Evolutionary conservation across 2,329 filamentous ascomycete species (phyloP).

Genomic region (Penicillium sp.): DNA sequence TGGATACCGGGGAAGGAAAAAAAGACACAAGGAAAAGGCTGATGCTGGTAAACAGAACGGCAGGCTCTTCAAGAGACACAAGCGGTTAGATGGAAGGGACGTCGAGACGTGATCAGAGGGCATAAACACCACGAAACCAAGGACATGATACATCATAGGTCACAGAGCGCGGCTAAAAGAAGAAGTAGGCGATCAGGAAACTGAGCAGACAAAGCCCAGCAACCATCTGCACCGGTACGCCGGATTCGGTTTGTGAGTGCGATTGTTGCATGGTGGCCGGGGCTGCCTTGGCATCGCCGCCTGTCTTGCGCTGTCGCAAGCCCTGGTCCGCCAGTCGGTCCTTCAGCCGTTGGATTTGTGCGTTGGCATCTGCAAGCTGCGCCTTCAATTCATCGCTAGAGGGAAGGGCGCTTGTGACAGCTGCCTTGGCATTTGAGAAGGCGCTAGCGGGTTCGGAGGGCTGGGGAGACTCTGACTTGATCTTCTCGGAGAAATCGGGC

Average conservation of each 20-base stretch:
- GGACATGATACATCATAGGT: conserved; percentile 8
- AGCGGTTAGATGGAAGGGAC: conserved; percentile 23
- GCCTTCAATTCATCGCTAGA: conserved; percentile 68
- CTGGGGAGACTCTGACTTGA: conserved; percentile 46
- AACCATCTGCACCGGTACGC: conserved; percentile 84
- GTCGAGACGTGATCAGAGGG: conserved; percentile 31
- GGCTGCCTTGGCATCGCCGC: conserved; percentile 56
- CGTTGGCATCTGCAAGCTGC: conserved; percentile 76
- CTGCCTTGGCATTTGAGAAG: conserved; percentile 45
- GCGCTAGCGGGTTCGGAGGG: conserved; percentile 37
- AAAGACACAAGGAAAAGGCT: conserved; percentile 27
- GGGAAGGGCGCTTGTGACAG: conserved; percentile 54
- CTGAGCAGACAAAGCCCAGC: conserved; percentile 83
- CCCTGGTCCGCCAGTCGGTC: conserved; percentile 68
- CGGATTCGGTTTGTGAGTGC: conserved; percentile 63
- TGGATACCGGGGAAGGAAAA: conserved; percentile 22
- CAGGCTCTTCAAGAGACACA: conserved; percentile 31
- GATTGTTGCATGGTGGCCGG: conserved; percentile 58
- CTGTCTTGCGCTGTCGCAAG: conserved; percentile 77
- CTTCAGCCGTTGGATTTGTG: conserved; percentile 70
- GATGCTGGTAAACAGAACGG: conserved; percentile 32
- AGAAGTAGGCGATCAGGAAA: conserved; percentile 93
- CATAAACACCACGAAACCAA: conserved; percentile 17
- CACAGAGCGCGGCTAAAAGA: conserved; percentile 69
- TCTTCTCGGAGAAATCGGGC: conserved; percentile 41